Evolutionary conservation across 345 rosid species (phyloP).

Genomic region (Euphorbia peplus): DNA sequence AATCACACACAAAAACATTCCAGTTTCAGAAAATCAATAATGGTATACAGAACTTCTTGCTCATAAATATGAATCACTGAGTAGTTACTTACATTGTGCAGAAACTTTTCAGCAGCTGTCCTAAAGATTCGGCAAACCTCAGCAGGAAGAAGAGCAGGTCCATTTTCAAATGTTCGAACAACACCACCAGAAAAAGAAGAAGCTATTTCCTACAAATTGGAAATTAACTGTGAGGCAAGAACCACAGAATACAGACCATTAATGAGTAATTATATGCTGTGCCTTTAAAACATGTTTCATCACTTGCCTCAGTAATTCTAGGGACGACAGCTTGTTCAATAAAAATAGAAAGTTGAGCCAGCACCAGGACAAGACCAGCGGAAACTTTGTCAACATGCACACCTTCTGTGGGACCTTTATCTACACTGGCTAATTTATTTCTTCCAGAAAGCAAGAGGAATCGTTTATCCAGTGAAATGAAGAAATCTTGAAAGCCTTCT

Average conservation of each 20-base stretch:
- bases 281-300: neutral
- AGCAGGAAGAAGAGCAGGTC: slow-evolving; percentile 86
- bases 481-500: slow-evolving; percentile 93
- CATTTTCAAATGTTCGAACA: slow-evolving; percentile 52
- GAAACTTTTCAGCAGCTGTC: slow-evolving; percentile 76
- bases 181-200: slow-evolving; percentile 81
- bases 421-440: slow-evolving; percentile 48
- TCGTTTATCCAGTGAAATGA: slow-evolving; percentile 57
- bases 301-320: slow-evolving; percentile 80
- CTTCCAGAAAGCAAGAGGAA: slow-evolving; percentile 75
- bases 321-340: slow-evolving; percentile 86
- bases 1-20: neutral
- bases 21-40: neutral
- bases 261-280: neutral
- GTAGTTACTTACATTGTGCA: slow-evolving; percentile 63
- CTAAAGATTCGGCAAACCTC: slow-evolving; percentile 79
- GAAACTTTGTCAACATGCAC: slow-evolving; percentile 51
- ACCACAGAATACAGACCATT: slow-evolving; percentile 5
- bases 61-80: slow-evolving; percentile 31
- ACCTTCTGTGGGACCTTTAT: slow-evolving; percentile 49
- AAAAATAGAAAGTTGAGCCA: slow-evolving; percentile 82
- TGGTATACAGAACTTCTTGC: slow-evolving; percentile 3
- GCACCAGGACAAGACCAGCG: slow-evolving; percentile 75
- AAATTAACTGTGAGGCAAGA: slow-evolving; percentile 11
- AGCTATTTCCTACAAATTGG: slow-evolving; percentile 67